phyloP scores from a whole-genome alignment of 2,329 filamentous ascomycete genomes.

The Pestalotiopsis sp. region DNA sequence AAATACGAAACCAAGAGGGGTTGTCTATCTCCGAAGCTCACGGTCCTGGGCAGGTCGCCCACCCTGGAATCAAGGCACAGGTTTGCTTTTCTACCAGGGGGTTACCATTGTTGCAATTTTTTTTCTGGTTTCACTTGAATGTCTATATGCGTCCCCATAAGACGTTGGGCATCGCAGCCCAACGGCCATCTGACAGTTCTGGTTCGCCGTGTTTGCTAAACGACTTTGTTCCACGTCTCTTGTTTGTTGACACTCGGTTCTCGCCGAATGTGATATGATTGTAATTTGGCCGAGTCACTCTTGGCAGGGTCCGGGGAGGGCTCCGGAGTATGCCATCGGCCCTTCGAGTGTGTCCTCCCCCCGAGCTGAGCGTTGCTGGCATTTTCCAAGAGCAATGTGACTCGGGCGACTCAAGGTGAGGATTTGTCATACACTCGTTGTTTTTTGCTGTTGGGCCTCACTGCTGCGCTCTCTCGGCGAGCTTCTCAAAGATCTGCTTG shows the following conservation, averaged over 20 bases:
- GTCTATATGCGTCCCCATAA: background rate
- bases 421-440: background rate
- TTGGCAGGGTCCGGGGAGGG: background rate
- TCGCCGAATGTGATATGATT: background rate
- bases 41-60: no score
- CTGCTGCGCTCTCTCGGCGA: background rate
- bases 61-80: no score
- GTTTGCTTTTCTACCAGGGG: no score
- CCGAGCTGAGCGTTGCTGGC: no score
- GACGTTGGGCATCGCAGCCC: background rate
- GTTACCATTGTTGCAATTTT: no score
- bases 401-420: no score
- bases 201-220: background rate
- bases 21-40: no score
- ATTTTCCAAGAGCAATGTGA: no score
- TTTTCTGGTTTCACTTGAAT: background rate
- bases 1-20: no score
- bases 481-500: constrained; percentile 5
- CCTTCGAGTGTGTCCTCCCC: background rate
- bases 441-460: background rate
- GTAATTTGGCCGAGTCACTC: background rate
- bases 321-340: background rate
- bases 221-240: background rate
- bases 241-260: background rate
- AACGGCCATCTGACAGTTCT: background rate